Evolutionary conservation across 768 basidiomycete genomes (phyloP), one percentile per base, ranked within the genome.

Genomic region (Gloeostereum incarnatum): DNA sequence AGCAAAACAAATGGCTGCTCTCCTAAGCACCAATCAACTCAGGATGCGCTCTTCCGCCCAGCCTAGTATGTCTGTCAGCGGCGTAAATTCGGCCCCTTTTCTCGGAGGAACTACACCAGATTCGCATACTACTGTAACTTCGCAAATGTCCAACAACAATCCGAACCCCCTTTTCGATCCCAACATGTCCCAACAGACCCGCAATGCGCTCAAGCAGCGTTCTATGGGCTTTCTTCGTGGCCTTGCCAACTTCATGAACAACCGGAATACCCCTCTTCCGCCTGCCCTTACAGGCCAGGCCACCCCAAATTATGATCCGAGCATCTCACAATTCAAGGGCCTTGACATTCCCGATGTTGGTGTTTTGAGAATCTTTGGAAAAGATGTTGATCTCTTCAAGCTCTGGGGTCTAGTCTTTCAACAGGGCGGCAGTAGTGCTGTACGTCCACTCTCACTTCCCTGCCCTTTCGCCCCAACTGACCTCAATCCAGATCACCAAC

Each of bases 1-100:
- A 31, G 75, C 80, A 42, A 89, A 87, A 57, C 86, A 89, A 61
- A 82, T 87, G 74, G 81, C 82, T 21, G 80, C 80, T 7, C 73
- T 88, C 47, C 77, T 68, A 49, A 78, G 71, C 38, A 79, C 68
- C 35, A 76, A 67, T 48, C 68, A 74, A 49, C 71, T 75, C 52
- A 67, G 77, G 60, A 69, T 73, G 47, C 17, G 5, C 13, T 30
- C 29, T 60, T 44, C 47, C 57, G 56, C 46, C 57, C 58, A 57
- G 62, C n/a, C 54, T 22, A 50, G 58, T 25, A 43, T 65, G 40
- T 54, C 59, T 40, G 53, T 61, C 35, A 62, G 66, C 65, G 73
- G 73, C 68, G 69, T 72, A 75, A 76, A 71, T 59, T 74, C 81
- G 72, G 78, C 66, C 50, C 54, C 78, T 68, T 76, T 70, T 60